Conservation (phyloP, 2,329 filamentous ascomycete genomes). For the Sarocladium strictum region DNA sequence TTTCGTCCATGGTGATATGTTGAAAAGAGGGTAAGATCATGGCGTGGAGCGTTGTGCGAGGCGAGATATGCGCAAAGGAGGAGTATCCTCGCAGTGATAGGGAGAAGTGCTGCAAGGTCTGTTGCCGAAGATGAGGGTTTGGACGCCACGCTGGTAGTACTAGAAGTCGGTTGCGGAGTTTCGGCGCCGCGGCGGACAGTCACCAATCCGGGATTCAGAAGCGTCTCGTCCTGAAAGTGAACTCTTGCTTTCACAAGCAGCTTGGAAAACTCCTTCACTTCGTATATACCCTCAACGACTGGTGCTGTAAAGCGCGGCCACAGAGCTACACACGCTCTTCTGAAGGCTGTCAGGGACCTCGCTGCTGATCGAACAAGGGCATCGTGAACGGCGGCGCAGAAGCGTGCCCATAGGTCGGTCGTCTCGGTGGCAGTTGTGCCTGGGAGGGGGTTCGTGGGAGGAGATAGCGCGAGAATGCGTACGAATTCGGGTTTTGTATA, state of each 20-base stretch:
- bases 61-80: conserved; percentile 75
- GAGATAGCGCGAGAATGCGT: conserved; percentile 60
- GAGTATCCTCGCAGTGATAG: conserved; percentile 67
- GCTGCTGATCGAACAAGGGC: conserved; percentile 74
- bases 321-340: conserved; percentile 62
- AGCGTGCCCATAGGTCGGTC: conserved; percentile 69
- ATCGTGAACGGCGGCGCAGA: conserved; percentile 81
- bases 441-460: conserved; percentile 32
- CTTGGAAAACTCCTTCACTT: conserved; percentile 75
- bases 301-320: conserved; percentile 85
- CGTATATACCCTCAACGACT: conserved; percentile 65
- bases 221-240: conserved; percentile 67
- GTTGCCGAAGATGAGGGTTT: conserved; percentile 20
- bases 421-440: conserved; percentile 51
- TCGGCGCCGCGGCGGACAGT: conserved; percentile 18
- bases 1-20: conserved; percentile 54
- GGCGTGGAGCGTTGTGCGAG: conserved; percentile 70
- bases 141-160: too few relatives aligned
- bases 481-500: conserved; percentile 80
- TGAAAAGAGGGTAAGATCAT: conserved; percentile 71
- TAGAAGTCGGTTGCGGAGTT: not conserved
- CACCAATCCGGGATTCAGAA: conserved; percentile 60
- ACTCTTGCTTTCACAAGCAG: conserved; percentile 66
- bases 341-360: conserved; percentile 70
- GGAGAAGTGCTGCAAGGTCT: conserved; percentile 53